Evolutionary conservation across 2,329 filamentous ascomycete genomes (phyloP), one percentile per base, ranked within the genome.

Genomic region (Didymella keratinophila): DNA sequence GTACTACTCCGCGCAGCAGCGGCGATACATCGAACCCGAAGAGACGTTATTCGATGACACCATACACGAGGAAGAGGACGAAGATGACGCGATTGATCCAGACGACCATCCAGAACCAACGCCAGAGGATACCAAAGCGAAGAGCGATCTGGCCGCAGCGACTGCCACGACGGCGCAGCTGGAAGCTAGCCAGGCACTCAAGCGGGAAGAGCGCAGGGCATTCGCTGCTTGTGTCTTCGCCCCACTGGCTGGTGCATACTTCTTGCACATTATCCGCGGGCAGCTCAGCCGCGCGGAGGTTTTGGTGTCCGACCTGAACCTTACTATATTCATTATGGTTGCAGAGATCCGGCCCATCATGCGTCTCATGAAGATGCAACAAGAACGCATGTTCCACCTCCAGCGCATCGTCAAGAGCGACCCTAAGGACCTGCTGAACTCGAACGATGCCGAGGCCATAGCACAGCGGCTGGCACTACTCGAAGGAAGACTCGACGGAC

Each of bases 261-360:
- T 97, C 37, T 82, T 98, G 11, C 93, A 97, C 72, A 81, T 86
- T 20, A 90, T 97, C 58, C 87, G 94, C 49, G 85, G 84, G 9
- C 92, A 94, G 68, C 85, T 98, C 18, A 93, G 90, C 23, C 91
- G 91, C 0, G 93, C 92, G 0, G 93, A 96, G 74, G 91, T 91
- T 1, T 81, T 98, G 11, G 89, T 98, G 7, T 96, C 92, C 4
- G 91, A 97, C 76, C 96, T 94, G 78, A 97, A 97, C 75, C 82
- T 98, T 53, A 93, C 89, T 12, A 91, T 98, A 51, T 98, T 97
- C 76, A 81, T 97, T 2, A 83, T 97, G 18, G 91, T 90, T 1
- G 91, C 94, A 3, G 94, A 98, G 77, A 81, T 97, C 27, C 88
- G 91, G 3, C 94, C 94, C 0, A 80, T 93, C 47, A 87, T 91